Conservation (phyloP, 192 early-diverging fungal genomes). For the Allomyces arbusculus region DNA sequence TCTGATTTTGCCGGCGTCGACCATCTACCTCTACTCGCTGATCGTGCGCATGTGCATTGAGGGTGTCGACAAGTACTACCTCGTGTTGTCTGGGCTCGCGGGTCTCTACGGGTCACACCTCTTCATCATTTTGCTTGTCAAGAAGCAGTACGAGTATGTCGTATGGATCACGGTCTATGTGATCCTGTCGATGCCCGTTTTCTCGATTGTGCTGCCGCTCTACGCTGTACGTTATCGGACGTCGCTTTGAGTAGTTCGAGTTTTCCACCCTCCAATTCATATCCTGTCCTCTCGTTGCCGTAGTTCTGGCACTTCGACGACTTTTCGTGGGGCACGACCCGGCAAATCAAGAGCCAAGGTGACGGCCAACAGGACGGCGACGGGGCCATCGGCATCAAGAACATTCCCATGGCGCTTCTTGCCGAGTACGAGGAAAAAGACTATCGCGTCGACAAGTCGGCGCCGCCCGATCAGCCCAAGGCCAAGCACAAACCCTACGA, state of each 20-base stretch:
- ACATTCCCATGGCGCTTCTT: not conserved
- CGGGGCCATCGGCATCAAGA: not conserved
- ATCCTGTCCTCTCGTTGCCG: not conserved
- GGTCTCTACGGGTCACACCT: slow-evolving; percentile 74
- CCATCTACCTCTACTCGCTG: slow-evolving; percentile 70
- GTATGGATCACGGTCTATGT: slow-evolving; percentile 95
- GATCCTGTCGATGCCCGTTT: slow-evolving; percentile 60
- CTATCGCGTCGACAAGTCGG: too few relatives aligned
- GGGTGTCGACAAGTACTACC: slow-evolving; percentile 35
- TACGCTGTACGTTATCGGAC: not conserved
- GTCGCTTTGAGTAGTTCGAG: too few relatives aligned
- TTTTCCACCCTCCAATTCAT: too few relatives aligned
- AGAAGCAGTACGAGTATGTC: slow-evolving; percentile 75
- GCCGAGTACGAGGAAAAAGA: not conserved
- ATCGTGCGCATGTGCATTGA: slow-evolving; percentile 33
- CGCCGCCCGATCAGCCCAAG: not conserved
- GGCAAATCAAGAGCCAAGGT: slow-evolving; percentile 61
- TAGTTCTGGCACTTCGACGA: slow-evolving; percentile 99
- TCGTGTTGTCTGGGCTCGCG: slow-evolving; percentile 52
- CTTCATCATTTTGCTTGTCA: slow-evolving; percentile 51
- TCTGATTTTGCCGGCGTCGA: slow-evolving; percentile 72
- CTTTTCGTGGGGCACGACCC: slow-evolving; percentile 97
- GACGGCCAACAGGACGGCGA: slow-evolving; percentile 2
- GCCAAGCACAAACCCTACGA: not conserved
- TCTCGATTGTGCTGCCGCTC: slow-evolving; percentile 16